Evolutionary conservation across 495 filamentous ascomycete genomes (phyloP).

Genomic region (Bacidia gigantensis): DNA sequence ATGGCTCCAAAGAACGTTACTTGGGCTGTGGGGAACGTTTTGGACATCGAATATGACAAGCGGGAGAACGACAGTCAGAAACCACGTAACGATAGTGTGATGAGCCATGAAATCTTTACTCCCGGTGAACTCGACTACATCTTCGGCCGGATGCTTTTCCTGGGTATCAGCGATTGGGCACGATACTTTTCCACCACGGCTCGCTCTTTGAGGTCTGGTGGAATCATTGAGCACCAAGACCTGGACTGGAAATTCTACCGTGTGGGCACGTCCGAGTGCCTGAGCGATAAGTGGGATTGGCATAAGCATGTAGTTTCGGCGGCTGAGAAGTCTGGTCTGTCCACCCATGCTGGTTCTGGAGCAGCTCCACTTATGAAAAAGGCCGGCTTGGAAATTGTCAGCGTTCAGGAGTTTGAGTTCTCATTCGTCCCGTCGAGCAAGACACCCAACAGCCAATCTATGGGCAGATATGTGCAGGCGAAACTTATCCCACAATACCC

Average conservation of each 20-base stretch:
- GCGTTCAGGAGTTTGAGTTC: conserved; percentile 4
- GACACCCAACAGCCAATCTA: conserved; percentile 5
- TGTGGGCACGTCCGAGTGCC: not conserved
- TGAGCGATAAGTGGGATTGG: conserved; percentile 9
- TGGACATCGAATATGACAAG: conserved; percentile 1
- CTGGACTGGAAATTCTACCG: conserved; percentile 8
- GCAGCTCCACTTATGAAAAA: conserved; percentile 8
- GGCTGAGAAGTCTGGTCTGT: conserved; percentile 1
- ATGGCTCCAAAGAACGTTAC: conserved; percentile 4
- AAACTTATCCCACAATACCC: conserved; percentile 11
- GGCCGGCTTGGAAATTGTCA: conserved; percentile 6
- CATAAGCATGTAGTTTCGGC: conserved; percentile 3
- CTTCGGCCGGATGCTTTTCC: conserved; percentile 12
- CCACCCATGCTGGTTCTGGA: conserved; percentile 4
- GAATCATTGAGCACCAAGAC: conserved; percentile 12
- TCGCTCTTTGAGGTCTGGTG: conserved; percentile 1
- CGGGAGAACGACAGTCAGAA: not conserved
- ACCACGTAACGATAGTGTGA: not conserved
- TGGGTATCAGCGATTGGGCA: conserved; percentile 9
- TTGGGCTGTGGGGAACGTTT: conserved; percentile 8
- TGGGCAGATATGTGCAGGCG: conserved; percentile 11
- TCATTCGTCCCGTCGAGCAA: conserved; percentile 2
- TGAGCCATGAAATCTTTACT: conserved; percentile 1
- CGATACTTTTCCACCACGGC: not conserved
- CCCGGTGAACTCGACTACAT: conserved; percentile 5